These are phyloP conservation scores for Glycine tomentella DNA, from an alignment of 306 rosid species.

Conservation along the genomic window DNA sequence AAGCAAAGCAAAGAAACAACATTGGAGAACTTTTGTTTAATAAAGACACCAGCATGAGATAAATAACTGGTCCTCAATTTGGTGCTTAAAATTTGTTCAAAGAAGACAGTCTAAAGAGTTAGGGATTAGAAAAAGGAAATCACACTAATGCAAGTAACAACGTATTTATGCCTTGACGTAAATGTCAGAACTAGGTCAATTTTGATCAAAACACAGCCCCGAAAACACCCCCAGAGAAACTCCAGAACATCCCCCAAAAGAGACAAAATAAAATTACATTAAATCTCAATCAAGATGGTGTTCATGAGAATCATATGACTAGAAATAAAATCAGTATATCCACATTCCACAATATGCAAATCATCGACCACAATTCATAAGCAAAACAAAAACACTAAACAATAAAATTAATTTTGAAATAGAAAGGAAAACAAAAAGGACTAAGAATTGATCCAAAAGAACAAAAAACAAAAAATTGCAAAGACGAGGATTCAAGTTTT, in stretches of 20 bases:
- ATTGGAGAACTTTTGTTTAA: background rate
- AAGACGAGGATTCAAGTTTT: too few relatives aligned
- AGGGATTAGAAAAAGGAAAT: background rate
- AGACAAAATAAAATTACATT: background rate
- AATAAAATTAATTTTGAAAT: too few relatives aligned
- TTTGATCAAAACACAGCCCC: background rate
- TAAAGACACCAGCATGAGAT: background rate
- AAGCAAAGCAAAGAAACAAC: background rate
- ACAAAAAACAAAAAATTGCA: too few relatives aligned
- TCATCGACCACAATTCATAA: conserved; percentile 16
- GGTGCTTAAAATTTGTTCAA: background rate
- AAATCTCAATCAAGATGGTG: background rate
- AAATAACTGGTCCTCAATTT: background rate
- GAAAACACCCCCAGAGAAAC: background rate
- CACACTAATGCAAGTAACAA: conserved; percentile 5
- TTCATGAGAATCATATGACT: background rate
- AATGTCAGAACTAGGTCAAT: conserved; percentile 41
- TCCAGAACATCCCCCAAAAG: background rate
- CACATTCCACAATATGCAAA: background rate
- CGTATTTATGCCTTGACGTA: background rate
- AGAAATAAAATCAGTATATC: background rate
- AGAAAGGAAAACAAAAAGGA: too few relatives aligned
- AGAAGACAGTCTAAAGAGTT: background rate
- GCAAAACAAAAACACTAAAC: too few relatives aligned
- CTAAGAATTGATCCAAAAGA: too few relatives aligned